phyloP scores from a whole-genome alignment of 352 stramenopile genomes.

The Blastocystis hominis region DNA sequence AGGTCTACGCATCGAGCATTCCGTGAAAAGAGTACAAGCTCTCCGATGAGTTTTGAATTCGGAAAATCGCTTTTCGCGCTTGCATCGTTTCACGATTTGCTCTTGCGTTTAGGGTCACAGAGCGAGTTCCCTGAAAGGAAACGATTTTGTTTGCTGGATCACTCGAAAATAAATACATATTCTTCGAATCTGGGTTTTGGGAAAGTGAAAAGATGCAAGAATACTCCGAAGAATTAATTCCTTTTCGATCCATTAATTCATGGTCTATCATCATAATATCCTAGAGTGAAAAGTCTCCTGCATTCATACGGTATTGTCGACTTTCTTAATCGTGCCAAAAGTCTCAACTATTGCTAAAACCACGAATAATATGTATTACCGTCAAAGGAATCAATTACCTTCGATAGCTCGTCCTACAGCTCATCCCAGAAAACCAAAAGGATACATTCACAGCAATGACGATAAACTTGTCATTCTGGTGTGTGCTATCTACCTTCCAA shows the following conservation, averaged over 20 bases:
- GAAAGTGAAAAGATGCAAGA: constrained; percentile 3
- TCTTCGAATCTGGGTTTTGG: constrained; percentile 3
- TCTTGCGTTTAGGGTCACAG: not conserved
- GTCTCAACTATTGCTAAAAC: not conserved
- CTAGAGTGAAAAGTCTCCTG: not conserved
- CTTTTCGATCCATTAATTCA: not conserved
- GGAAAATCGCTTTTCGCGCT: not conserved
- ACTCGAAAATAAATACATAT: not conserved
- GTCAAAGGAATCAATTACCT: constrained; percentile 5
- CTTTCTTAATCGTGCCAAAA: not conserved
- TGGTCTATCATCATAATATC: not conserved
- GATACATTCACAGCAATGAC: not conserved
- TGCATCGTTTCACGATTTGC: constrained; percentile 26
- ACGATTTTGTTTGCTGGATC: not conserved
- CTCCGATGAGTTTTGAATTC: not conserved
- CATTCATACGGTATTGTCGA: not conserved
- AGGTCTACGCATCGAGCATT: not conserved
- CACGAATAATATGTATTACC: not conserved
- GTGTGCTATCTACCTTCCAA: not conserved
- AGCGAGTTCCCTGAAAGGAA: not conserved
- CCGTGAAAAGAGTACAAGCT: not conserved
- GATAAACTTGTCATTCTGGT: not conserved
- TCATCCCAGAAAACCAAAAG: not conserved
- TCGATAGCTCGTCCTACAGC: not conserved
- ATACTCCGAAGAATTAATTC: not conserved